Evolutionary conservation across 352 stramenopile species (phyloP), one percentile per base, ranked within the genome.

Genomic region (Phytophthora tubulina): DNA sequence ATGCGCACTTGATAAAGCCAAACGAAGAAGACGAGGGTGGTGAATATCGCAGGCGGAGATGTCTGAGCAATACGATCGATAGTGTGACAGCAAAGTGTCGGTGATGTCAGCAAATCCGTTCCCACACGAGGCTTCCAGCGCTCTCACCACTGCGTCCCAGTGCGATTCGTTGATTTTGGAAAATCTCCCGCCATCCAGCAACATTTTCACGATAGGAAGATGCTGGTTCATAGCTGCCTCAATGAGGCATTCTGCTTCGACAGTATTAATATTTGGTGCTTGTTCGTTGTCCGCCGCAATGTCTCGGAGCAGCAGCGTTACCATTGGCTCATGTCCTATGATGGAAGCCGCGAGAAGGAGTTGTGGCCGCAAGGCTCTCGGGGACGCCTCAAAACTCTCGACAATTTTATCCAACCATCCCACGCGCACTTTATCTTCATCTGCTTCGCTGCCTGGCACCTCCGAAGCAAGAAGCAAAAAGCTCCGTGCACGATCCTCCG

Each of bases 401-500:
- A 8, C 49, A n/a, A 76, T 72, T 31, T 32, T 39, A 45, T 63
- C 21, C 13, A 72, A 30, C 50, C 50, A 61, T 17, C 60, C 42
- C 27, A 53, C 38, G 4, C 49, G 62, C 11, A 50, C 38, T 60
- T 56, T 41, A 42, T 59, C 44, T 36, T 59, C n/a, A n/a, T 56
- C 11, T 30, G 39, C 13, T 13, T 45, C 44, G 30, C 9, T 49
- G 1, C 15, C 27, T 58, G 60, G 41, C 4, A 60, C 31, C 2
- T 75, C 63, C 13, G 65, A 72, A 10, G 65, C 55, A 10, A 76
- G 52, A 1, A 79, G 30, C 2, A 75, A 32, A 46, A 73, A 78
- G 42, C 75, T 78, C 11, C 32, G 42, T 1, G 59, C 75, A 32
- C 58, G 75, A 32, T 82, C 75, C 51, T 73, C 67, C 6, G 41